Percentiles rank a stretch among this genome's conserved stretches.
These are phyloP conservation scores for Lactarius akahatsu DNA, from an alignment of 768 basidiomycete species.

Conservation along the genomic window DNA sequence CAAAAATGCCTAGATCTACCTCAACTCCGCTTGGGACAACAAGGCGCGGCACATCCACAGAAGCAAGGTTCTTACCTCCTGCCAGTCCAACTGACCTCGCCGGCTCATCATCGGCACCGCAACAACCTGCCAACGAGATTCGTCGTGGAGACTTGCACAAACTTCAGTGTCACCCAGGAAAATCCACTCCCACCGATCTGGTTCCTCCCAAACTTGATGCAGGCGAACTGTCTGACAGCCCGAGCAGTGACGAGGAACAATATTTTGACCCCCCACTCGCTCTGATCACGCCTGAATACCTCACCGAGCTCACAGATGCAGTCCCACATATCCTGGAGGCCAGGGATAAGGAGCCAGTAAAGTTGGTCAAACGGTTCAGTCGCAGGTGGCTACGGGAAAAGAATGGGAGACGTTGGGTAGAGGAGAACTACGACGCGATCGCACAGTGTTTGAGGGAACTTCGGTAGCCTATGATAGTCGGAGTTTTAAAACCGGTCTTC, in stretches of 20 bases:
- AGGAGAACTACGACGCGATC: conserved; percentile 39
- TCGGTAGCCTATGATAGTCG: not conserved
- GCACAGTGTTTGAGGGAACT: conserved; percentile 37
- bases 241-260: conserved; percentile 12
- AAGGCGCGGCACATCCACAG: too few relatives aligned
- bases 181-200: conserved; percentile 34
- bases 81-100: conserved; percentile 2
- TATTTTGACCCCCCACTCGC: not conserved
- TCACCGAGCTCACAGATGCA: not conserved
- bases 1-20: conserved; percentile 13
- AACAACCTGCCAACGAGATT: conserved; percentile 11
- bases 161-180: conserved; percentile 39
- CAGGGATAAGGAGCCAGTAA: not conserved
- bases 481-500: not conserved
- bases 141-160: conserved; percentile 29
- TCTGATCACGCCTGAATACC: not conserved
- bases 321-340: not conserved
- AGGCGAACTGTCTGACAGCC: not conserved
- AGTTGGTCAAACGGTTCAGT: conserved; percentile 31
- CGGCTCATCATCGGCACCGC: not conserved
- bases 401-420: conserved; percentile 40
- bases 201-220: conserved; percentile 28
- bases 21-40: not conserved
- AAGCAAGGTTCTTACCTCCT: not conserved
- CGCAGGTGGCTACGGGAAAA: conserved; percentile 44